Conservation (phyloP, 345 rosid genomes). For the Melastoma malabathricum region DNA sequence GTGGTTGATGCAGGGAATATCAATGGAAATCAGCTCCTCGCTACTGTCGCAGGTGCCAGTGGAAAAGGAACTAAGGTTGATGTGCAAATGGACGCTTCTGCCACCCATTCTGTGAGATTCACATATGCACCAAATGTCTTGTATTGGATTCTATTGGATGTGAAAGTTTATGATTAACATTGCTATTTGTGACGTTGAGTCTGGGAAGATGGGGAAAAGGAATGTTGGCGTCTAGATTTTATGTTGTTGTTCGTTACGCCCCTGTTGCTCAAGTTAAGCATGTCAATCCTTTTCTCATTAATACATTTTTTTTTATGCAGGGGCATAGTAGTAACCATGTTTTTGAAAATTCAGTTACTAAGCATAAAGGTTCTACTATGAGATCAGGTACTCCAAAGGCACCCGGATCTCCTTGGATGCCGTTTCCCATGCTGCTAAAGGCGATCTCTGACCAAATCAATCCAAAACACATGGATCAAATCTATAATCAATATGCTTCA, state of each 20-base stretch:
- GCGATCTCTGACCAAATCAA: constrained; percentile 65
- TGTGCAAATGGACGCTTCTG: neutral
- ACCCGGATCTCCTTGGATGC: constrained; percentile 94
- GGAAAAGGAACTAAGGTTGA: too few species aligned
- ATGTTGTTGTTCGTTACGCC: too few species aligned
- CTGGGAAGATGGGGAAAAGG: too few species aligned
- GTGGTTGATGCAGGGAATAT: constrained; percentile 36
- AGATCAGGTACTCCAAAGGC: constrained; percentile 45
- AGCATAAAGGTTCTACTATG: constrained; percentile 40
- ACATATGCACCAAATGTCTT: too few species aligned
- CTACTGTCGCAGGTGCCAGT: too few species aligned
- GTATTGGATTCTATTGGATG: too few species aligned
- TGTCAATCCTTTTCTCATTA: neutral
- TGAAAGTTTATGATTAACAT: too few species aligned
- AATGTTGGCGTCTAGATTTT: too few species aligned
- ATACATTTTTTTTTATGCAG: too few species aligned
- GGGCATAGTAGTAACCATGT: constrained; percentile 18
- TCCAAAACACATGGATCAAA: constrained; percentile 37
- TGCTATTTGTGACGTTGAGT: too few species aligned
- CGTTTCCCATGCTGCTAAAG: constrained; percentile 72
- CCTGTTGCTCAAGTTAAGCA: neutral
- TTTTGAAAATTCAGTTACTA: constrained; percentile 29
- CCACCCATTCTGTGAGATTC: neutral
- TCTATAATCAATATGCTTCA: constrained; percentile 32
- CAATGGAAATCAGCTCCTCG: constrained; percentile 9